A percentile compares a stretch with the other conserved stretches of the same genome.
phyloP scores from a whole-genome alignment of 2,329 filamentous ascomycete genomes.

The Ilyonectria destructans region DNA sequence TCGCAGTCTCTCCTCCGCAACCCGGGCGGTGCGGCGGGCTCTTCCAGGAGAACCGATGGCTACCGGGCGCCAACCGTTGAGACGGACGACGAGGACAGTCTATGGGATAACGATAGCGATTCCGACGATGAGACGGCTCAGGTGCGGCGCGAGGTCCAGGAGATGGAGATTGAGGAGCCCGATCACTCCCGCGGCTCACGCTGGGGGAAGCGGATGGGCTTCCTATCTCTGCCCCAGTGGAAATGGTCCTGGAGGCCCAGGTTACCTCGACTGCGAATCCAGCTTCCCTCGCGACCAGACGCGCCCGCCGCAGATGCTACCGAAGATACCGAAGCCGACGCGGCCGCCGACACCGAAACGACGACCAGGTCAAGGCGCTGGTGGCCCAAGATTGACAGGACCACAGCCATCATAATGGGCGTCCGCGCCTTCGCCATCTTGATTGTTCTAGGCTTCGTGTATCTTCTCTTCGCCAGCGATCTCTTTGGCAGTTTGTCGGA shows the following conservation, averaged over 20 bases:
- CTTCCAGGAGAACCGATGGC: constrained; percentile 65
- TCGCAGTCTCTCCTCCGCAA: constrained; percentile 81
- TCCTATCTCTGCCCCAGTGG: constrained; percentile 69
- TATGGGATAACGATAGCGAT: constrained; percentile 67
- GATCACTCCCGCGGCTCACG: constrained; percentile 60
- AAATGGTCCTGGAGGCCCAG: constrained; percentile 70
- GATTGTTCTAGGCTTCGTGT: constrained; percentile 83
- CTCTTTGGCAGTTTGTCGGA: constrained; percentile 79
- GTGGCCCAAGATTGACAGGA: constrained; percentile 60
- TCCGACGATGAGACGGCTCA: constrained; percentile 72
- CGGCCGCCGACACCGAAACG: constrained; percentile 48
- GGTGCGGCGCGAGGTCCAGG: constrained; percentile 86
- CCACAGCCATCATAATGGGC: constrained; percentile 72
- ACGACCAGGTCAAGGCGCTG: constrained; percentile 46
- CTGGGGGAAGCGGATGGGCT: constrained; percentile 72
- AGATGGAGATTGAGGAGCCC: constrained; percentile 89
- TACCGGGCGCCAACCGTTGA: constrained; percentile 90
- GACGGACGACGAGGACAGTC: constrained; percentile 77
- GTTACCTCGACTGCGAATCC: constrained; percentile 67
- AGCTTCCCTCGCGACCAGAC: constrained; percentile 60
- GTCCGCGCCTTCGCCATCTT: constrained; percentile 83
- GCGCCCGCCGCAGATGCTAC: constrained; percentile 40
- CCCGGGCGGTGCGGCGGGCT: constrained; percentile 59
- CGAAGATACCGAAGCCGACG: constrained; percentile 46
- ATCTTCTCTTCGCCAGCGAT: constrained; percentile 89